Conservation (phyloP, 1,139 yeast genomes). For the Protomyces pachydermus region DNA sequence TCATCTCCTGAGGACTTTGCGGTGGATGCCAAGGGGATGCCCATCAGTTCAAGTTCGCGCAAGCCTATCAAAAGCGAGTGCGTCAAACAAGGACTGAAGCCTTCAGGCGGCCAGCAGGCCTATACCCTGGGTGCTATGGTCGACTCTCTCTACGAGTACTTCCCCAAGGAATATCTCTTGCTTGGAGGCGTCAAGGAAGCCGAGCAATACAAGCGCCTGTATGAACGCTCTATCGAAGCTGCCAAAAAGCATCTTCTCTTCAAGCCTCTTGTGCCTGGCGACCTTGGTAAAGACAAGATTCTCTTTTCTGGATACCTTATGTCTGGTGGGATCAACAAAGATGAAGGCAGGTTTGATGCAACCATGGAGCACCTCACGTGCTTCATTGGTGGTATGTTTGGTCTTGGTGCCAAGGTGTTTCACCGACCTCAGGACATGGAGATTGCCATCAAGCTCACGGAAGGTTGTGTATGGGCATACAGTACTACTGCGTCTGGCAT, state of each 20-base stretch:
- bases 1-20: neutral
- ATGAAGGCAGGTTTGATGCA: slow-evolving; percentile 32
- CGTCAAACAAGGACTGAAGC: slow-evolving; percentile 5
- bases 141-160: slow-evolving; percentile 87
- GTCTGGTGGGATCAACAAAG: slow-evolving; percentile 28
- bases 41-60: neutral
- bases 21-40: neutral
- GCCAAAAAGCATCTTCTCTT: slow-evolving; percentile 45
- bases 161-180: slow-evolving; percentile 67
- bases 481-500: slow-evolving; percentile 44
- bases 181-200: slow-evolving; percentile 46
- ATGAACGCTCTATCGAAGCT: slow-evolving; percentile 42
- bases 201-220: slow-evolving; percentile 39
- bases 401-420: slow-evolving; percentile 59
- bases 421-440: slow-evolving; percentile 50
- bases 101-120: neutral
- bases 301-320: slow-evolving; percentile 47
- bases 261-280: slow-evolving; percentile 43
- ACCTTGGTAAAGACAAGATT: slow-evolving; percentile 42
- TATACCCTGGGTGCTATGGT: slow-evolving; percentile 62
- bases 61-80: neutral
- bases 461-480: slow-evolving; percentile 65
- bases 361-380: slow-evolving; percentile 56
- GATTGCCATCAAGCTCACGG: slow-evolving; percentile 57
- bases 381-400: slow-evolving; percentile 68